These are phyloP conservation scores for Pugionium dolabratum DNA, from an alignment of 345 rosid species.

Conservation along the genomic window DNA sequence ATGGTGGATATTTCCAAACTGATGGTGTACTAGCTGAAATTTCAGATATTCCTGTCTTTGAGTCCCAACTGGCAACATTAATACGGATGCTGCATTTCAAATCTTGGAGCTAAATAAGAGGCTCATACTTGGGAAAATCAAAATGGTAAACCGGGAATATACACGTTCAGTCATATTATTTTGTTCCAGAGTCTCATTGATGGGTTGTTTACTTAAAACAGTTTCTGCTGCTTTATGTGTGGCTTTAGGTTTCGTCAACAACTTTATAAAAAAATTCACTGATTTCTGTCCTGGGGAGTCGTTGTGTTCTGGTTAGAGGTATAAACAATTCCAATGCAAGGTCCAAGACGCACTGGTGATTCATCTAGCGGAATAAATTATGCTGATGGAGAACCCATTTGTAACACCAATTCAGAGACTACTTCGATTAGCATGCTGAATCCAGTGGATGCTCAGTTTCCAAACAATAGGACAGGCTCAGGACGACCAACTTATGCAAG, in stretches of 20 bases:
- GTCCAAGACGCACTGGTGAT: slow-evolving; percentile 33
- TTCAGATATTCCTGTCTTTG: slow-evolving; percentile 20
- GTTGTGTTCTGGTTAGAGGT: slow-evolving; percentile 25
- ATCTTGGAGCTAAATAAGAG: slow-evolving; percentile 13
- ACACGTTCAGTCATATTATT: not conserved
- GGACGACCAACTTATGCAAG: slow-evolving; percentile 43
- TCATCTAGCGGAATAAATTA: slow-evolving; percentile 33
- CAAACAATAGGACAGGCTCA: slow-evolving; percentile 20
- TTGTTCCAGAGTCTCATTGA: slow-evolving; percentile 12
- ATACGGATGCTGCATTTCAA: slow-evolving; percentile 8
- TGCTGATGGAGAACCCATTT: slow-evolving; percentile 34
- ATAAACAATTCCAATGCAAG: slow-evolving; percentile 32
- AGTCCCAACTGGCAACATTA: not conserved
- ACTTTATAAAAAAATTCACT: not conserved
- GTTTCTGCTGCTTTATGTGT: slow-evolving; percentile 3
- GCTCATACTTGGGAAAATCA: not conserved
- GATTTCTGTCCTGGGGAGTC: slow-evolving; percentile 3
- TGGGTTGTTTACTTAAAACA: not conserved
- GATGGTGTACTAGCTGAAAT: slow-evolving; percentile 2
- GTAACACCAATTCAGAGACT: slow-evolving; percentile 30
- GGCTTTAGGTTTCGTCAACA: slow-evolving; percentile 31
- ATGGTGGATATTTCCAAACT: not conserved
- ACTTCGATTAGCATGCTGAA: slow-evolving; percentile 43
- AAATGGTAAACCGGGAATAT: slow-evolving; percentile 16
- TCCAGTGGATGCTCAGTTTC: slow-evolving; percentile 52